phyloP scores from a whole-genome alignment of 345 rosid species.

The Eucalyptus marginata region DNA sequence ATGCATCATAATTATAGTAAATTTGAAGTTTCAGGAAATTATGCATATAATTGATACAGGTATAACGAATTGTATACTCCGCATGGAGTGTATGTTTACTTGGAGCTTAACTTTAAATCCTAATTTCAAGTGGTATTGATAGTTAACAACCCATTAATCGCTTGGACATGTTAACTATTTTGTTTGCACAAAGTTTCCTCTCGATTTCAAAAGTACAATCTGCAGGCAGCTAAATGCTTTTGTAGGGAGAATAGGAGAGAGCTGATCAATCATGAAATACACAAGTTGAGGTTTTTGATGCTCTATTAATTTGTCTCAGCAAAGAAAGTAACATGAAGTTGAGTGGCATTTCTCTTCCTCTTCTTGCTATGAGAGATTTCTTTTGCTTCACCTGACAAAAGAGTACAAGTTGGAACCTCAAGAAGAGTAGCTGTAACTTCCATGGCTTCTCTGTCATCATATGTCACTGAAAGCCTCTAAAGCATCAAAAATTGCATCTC shows the following conservation, averaged over 20 bases:
- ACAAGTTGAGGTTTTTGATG: not conserved
- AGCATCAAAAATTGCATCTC: not conserved
- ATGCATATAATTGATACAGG: rapidly evolving
- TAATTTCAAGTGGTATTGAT: not conserved
- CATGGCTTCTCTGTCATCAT: not conserved
- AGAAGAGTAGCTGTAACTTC: not conserved
- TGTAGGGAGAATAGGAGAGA: not conserved
- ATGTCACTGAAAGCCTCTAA: not conserved
- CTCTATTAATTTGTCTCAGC: not conserved
- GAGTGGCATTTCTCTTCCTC: not conserved
- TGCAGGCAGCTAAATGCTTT: not conserved
- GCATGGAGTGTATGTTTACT: rapidly evolving
- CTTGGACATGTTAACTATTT: not conserved
- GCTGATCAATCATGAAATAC: not conserved
- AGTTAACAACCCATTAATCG: not conserved
- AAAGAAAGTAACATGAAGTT: not conserved
- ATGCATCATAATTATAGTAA: not conserved
- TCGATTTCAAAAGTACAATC: not conserved
- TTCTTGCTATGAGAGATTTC: not conserved
- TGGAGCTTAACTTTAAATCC: not conserved
- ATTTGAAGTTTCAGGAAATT: not conserved
- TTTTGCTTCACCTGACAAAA: not conserved
- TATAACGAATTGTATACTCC: rapidly evolving
- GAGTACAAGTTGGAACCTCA: not conserved
- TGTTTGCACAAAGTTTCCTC: not conserved